These are phyloP conservation scores for Pseudogymnoascus pannorum DNA, from an alignment of 2,329 filamentous ascomycete species.

Conservation along the genomic window DNA sequence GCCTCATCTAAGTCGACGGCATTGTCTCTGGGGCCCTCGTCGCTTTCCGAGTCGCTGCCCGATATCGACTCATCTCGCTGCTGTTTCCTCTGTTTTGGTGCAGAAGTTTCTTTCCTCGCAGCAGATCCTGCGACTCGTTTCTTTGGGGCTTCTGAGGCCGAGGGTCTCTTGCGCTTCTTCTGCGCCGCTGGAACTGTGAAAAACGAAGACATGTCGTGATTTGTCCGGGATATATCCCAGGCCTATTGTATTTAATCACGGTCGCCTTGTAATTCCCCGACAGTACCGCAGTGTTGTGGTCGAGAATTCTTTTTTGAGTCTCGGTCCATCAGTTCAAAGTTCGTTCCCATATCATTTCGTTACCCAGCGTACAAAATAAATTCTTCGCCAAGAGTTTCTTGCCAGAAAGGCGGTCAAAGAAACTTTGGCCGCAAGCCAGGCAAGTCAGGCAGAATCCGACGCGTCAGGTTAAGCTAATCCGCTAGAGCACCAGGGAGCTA, in stretches of 20 bases:
- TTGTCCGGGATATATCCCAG: constrained; percentile 1
- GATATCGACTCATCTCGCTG: constrained; percentile 66
- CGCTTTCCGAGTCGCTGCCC: constrained; percentile 69
- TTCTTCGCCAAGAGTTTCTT: constrained; percentile 10
- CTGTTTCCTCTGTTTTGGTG: constrained; percentile 32
- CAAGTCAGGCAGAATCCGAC: constrained; percentile 11
- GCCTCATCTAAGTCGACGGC: constrained; percentile 39
- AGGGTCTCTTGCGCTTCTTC: constrained; percentile 77
- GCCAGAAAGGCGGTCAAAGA: constrained; percentile 9
- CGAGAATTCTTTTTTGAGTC: background rate
- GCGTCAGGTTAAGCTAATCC: constrained; percentile 11
- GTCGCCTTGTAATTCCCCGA: background rate
- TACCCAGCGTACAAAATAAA: constrained; percentile 10
- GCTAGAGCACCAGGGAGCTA: constrained; percentile 10
- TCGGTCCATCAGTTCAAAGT: background rate
- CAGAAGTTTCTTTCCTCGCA: constrained; percentile 36
- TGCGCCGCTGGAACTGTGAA: constrained; percentile 83
- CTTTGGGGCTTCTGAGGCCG: constrained; percentile 47
- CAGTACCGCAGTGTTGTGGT: constrained; percentile 5
- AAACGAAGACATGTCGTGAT: constrained; percentile 74
- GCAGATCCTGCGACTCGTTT: constrained; percentile 47
- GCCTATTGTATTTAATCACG: background rate
- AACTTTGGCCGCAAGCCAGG: constrained; percentile 2
- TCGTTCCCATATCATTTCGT: background rate
- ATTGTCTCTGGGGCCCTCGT: constrained; percentile 42